These are phyloP conservation scores for Pythium catenulatum DNA, from an alignment of 352 stramenopile species.

Conservation along the genomic window DNA sequence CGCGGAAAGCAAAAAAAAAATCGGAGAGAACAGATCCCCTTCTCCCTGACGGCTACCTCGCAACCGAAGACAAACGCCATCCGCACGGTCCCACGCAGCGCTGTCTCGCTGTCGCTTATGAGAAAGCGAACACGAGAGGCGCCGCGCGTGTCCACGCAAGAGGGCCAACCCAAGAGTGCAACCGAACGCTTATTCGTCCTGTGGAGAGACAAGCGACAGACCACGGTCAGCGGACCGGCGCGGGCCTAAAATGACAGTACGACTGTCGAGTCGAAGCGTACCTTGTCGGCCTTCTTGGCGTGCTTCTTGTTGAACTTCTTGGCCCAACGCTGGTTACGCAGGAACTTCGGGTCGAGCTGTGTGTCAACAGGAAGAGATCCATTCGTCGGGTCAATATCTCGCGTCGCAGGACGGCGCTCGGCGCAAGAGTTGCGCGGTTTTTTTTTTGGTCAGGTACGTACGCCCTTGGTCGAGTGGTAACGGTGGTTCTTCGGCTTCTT, in stretches of 20 bases:
- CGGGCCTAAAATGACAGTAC: too few relatives aligned
- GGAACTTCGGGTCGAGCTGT: constrained; percentile 98
- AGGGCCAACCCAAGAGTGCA: background rate
- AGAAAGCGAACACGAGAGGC: background rate
- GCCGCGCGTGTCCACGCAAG: background rate
- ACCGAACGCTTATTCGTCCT: constrained; percentile 71
- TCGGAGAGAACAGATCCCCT: constrained; percentile 18
- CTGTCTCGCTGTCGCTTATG: background rate
- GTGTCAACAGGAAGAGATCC: background rate
- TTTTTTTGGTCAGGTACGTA: constrained; percentile 69
- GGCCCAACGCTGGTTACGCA: constrained; percentile 98
- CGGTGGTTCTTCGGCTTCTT: constrained; percentile 97
- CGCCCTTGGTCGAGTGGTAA: constrained; percentile 96
- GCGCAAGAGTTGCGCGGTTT: too few relatives aligned
- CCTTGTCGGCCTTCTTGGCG: constrained; percentile 74
- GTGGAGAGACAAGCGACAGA: background rate
- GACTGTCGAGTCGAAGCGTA: too few relatives aligned
- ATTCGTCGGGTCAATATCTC: constrained; percentile 41
- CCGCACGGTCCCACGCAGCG: too few relatives aligned
- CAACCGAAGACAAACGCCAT: constrained; percentile 35
- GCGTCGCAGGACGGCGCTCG: background rate
- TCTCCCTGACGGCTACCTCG: constrained; percentile 35
- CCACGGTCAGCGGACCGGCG: too few relatives aligned
- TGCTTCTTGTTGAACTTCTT: constrained; percentile 98
- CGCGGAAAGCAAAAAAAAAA: constrained; percentile 32